Evolutionary conservation across 2,329 filamentous ascomycete genomes (phyloP), one percentile per base, ranked within the genome.

Genomic region (Pseudodiploospora longispora): DNA sequence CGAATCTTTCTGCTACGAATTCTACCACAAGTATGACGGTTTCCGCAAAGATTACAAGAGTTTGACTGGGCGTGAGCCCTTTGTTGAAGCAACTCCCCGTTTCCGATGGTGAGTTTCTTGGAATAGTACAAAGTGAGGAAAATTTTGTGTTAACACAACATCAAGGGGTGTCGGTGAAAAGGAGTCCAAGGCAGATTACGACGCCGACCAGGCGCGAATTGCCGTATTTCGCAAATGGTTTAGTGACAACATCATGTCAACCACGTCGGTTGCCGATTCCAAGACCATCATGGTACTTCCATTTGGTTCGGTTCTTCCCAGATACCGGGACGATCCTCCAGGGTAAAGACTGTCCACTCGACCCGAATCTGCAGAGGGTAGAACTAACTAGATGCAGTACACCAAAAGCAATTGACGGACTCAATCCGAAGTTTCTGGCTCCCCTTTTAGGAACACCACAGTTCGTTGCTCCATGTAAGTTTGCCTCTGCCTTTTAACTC

Each of bases 391-490:
- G 47, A 19, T 19, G 19, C 47, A 61, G 59, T 41, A 52, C 52
- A 47, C 57, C 58, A 45, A 50, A 43, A 35, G 44, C 50, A 12
- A 51, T 54, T 6, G 32, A 56, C 4, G 57, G 59, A 9, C 42
- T 66, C 6, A 50, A 52, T 7, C 40, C 55, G 10, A 52, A 56
- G 10, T 42, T 59, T 6, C 54, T 65, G 29, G 52, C 59, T 12
- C 45, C 55, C 1, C 41, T 63, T 6, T 52, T 67, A 28, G 55
- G 55, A 28, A 44, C 51, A 30, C 62, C 63, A 2, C 51, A 64
- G 29, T 49, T 67, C 5, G 49, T 59, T 6, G 52, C 62, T 10
- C 64, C 64, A 30, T 62, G 64, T 66, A 55, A 55, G 64, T 57
- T 30, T 2, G 27, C 6, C 42, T 12, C 3, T 6, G 9, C 12